Evolutionary conservation across 371 early-diverging fungal species (phyloP).

Genomic region (Syncephalis plumigaleata): DNA sequence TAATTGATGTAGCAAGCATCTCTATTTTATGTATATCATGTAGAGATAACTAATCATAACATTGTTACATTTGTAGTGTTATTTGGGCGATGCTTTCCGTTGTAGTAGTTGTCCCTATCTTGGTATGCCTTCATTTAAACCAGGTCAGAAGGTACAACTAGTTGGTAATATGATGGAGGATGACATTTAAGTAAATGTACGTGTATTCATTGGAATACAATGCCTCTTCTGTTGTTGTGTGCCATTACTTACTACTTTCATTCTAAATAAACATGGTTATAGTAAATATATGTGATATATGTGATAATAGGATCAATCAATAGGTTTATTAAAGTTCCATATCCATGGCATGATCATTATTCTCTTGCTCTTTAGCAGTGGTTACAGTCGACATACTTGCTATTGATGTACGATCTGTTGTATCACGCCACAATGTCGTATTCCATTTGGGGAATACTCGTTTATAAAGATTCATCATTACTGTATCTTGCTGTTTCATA

Average conservation of each 20-base stretch:
- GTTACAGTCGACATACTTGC: no score
- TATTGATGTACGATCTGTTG: background rate
- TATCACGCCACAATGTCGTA: constrained; percentile 8
- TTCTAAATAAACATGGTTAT: no score
- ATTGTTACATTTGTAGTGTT: constrained; percentile 58
- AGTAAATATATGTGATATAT: background rate
- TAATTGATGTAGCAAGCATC: constrained; percentile 14
- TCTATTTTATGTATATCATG: background rate
- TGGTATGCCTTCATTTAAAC: constrained; percentile 97
- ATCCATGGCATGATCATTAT: no score
- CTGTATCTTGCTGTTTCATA: constrained; percentile 80
- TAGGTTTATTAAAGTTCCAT: no score
- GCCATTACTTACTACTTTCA: no score
- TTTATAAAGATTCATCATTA: constrained; percentile 90
- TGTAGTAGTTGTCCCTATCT: constrained; percentile 95
- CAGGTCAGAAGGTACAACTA: constrained; percentile 84
- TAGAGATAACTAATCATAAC: background rate
- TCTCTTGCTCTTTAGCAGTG: background rate
- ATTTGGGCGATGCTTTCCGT: constrained; percentile 98
- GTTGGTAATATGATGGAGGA: constrained; percentile 40
- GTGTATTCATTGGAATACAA: no score
- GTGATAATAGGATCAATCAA: no score
- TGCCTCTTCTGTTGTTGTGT: no score
- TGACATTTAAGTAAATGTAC: constrained; percentile 29
- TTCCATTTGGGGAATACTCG: constrained; percentile 89